Base-by-base conservation (phyloP, 306 rosid species). In the Lupinus albus region DNA sequence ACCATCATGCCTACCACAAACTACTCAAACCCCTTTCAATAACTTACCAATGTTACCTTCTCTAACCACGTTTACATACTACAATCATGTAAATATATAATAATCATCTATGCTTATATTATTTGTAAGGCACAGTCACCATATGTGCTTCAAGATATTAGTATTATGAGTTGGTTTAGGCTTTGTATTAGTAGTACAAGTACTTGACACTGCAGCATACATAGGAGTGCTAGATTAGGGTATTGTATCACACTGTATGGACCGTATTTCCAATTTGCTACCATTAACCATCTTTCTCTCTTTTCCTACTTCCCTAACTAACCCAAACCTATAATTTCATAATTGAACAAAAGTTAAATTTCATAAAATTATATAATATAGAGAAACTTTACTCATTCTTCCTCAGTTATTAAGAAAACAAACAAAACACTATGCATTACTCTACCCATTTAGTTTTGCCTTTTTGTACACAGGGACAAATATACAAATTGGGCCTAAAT, bases 31-130 rank as follows among this genome's bases (percentile, higher is more conserved):
- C 6, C 52, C 20, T 41, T 14, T 5, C 7, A 44, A 53, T 16
- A 42, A 4, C 28, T 42, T 63, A 11, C 41, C 46, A 48, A 6
- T 6, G 7, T 15, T 32, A 11, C 30, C 45, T 28, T 30, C 36
- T 35, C 72, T 66, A 42, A 55, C 52, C 15, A 12, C 35, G n/a
- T 54, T 64, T 8, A 45, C 46, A 36, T 17, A 52, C 41, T 55
- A 55, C 1, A 45, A 73, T 13, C 44, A 44, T 6, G 32, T 11
- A 11, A 66, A 9, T 54, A 41, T 45, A 8, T 28, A 73, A 42
- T 38, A 63, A 10, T 21, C 58, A 17, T n/a, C 18, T 53, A 17
- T 3, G 7, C 64, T 32, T 64, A 41, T 14, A 66, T 50, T 14
- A 66, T 50, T 49, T 66, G 47, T 33, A 11, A 1, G 2, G 1